phyloP scores from a whole-genome alignment of 1,284 basidiomycete genomes.

The Rhodotorula mucilaginosa region DNA sequence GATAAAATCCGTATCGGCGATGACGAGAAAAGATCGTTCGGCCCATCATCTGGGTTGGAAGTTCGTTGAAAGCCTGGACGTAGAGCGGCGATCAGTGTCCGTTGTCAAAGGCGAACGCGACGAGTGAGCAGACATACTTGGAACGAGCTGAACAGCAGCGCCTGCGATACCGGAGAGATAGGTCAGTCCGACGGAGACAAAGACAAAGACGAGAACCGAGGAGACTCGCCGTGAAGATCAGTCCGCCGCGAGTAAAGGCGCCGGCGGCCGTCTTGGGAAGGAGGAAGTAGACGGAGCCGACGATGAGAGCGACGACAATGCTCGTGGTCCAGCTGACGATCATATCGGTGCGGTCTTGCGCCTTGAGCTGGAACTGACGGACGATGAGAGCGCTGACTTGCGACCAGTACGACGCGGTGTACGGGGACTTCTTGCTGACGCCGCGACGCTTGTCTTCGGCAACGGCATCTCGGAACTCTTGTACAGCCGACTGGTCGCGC shows the following conservation, averaged over 20 bases:
- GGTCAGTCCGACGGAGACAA: no score
- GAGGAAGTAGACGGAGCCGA: slow-evolving; percentile 58
- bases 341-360: slow-evolving; percentile 81
- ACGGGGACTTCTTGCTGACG: slow-evolving; percentile 78
- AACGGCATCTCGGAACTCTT: slow-evolving; percentile 59
- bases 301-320: slow-evolving; percentile 64
- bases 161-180: slow-evolving; percentile 38
- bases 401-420: slow-evolving; percentile 73
- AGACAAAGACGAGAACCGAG: no score
- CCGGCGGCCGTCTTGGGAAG: slow-evolving; percentile 70
- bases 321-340: slow-evolving; percentile 51
- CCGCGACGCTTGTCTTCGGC: slow-evolving; percentile 76
- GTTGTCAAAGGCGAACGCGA: slow-evolving; percentile 46
- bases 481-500: slow-evolving; percentile 62
- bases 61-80: slow-evolving; percentile 62
- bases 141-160: slow-evolving; percentile 65
- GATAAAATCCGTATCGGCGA: slow-evolving; percentile 75
- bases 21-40: slow-evolving; percentile 60
- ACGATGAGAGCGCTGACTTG: slow-evolving; percentile 70
- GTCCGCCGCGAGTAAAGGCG: slow-evolving; percentile 81
- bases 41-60: slow-evolving; percentile 60
- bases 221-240: slow-evolving; percentile 58
- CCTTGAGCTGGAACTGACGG: slow-evolving; percentile 68
- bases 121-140: neutral
- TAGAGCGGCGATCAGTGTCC: slow-evolving; percentile 54